phyloP scores from a whole-genome alignment of 345 rosid species.

The Populus euphratica region DNA sequence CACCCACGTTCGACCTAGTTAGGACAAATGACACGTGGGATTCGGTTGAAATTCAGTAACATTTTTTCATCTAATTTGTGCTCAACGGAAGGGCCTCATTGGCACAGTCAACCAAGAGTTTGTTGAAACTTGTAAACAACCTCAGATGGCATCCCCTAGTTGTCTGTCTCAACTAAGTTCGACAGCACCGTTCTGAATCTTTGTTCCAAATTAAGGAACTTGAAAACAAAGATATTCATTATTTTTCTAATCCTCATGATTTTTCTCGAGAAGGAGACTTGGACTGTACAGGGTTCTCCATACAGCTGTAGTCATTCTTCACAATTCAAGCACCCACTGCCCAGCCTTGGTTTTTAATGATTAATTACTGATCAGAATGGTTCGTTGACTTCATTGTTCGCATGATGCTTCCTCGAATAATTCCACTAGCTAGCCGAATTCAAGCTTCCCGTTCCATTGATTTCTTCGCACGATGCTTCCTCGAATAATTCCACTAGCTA shows the following conservation, averaged over 20 bases:
- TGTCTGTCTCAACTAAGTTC: not conserved
- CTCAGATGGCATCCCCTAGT: not conserved
- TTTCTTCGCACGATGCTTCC: not conserved
- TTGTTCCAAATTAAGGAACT: constrained; percentile 23
- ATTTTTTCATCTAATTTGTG: constrained; percentile 12
- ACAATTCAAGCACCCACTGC: not conserved
- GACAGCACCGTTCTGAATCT: not conserved
- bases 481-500: not conserved
- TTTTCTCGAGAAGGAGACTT: not conserved
- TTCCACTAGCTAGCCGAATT: not conserved
- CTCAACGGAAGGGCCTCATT: constrained; percentile 12
- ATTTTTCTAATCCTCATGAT: not conserved
- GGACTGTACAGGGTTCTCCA: not conserved
- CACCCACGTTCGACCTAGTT: constrained; percentile 24
- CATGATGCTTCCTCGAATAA: not conserved
- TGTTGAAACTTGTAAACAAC: constrained; percentile 15
- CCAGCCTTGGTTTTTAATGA: no score
- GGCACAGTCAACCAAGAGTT: not conserved
- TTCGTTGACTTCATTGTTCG: not conserved
- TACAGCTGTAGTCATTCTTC: not conserved
- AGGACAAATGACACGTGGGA: constrained; percentile 23
- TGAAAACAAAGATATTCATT: constrained; percentile 2
- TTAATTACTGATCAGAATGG: not conserved
- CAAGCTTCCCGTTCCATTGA: not conserved
- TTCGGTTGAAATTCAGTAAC: constrained; percentile 1